phyloP scores from a whole-genome alignment of 2,329 filamentous ascomycete genomes.

The Fusarium sp. region DNA sequence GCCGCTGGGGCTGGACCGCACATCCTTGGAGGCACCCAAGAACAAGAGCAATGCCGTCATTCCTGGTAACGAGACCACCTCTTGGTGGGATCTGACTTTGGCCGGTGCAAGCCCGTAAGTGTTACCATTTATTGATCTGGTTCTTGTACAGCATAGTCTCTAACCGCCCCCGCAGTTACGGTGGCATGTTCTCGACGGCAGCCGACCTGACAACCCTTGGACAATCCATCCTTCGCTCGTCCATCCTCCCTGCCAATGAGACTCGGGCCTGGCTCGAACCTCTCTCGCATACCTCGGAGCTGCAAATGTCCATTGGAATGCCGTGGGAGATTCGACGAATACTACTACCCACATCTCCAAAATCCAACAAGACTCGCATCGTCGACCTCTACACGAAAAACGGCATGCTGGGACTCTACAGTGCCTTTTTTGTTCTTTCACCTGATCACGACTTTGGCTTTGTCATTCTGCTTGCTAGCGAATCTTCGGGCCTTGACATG shows the following conservation, averaged over 20 bases:
- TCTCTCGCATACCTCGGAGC: constrained; percentile 49
- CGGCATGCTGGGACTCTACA: constrained; percentile 54
- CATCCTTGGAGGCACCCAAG: constrained; percentile 9
- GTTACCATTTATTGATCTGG: not conserved
- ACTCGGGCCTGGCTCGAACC: constrained; percentile 56
- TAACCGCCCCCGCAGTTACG: not conserved
- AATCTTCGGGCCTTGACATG: not conserved
- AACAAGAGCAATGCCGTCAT: constrained; percentile 12
- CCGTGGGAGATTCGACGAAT: constrained; percentile 60
- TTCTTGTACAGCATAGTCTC: not conserved
- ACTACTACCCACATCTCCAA: not conserved
- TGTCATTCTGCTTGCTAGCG: constrained; percentile 26
- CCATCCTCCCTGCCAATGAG: not conserved
- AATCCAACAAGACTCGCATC: constrained; percentile 48
- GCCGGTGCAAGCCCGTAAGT: constrained; percentile 9
- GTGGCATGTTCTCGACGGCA: constrained; percentile 8
- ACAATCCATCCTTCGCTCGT: constrained; percentile 7
- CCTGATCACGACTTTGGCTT: constrained; percentile 55
- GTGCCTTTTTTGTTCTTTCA: constrained; percentile 52
- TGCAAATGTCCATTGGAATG: constrained; percentile 53
- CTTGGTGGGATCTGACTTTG: not conserved
- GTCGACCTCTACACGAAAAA: constrained; percentile 59
- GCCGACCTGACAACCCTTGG: not conserved
- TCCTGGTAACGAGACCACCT: not conserved
- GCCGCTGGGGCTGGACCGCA: constrained; percentile 5